These are phyloP conservation scores for Collybia mongolica DNA, from an alignment of 768 basidiomycete species.

Conservation along the genomic window DNA sequence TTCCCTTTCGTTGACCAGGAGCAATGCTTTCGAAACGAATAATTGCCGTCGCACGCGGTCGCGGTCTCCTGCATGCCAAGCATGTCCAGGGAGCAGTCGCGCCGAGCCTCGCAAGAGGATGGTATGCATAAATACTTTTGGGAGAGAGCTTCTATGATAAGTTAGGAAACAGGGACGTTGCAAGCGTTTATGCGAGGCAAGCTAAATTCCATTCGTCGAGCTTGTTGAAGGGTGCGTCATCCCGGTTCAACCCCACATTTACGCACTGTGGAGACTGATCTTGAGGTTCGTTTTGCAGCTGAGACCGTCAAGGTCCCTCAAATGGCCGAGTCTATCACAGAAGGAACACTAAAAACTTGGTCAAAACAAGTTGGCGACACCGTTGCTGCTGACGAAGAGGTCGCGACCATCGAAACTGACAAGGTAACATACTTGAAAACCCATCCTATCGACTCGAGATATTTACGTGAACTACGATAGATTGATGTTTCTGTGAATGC, in stretches of 20 bases:
- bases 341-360: constrained; percentile 96
- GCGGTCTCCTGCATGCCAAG: constrained; percentile 42
- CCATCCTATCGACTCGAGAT: constrained; percentile 3
- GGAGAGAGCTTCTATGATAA: constrained; percentile 11
- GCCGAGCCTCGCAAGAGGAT: constrained; percentile 40
- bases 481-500: constrained; percentile 98
- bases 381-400: constrained; percentile 91
- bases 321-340: constrained; percentile 98
- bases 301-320: constrained; percentile 94
- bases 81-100: constrained; percentile 29
- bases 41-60: constrained; percentile 62
- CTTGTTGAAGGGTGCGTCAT: constrained; percentile 60
- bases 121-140: constrained; percentile 33
- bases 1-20: constrained; percentile 4
- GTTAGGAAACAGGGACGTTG: constrained; percentile 37
- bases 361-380: constrained; percentile 89
- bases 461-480: constrained; percentile 35
- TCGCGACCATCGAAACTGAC: constrained; percentile 98
- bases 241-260: not conserved
- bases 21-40: constrained; percentile 72
- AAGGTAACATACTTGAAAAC: constrained; percentile 57
- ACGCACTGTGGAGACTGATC: not conserved
- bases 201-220: constrained; percentile 71
- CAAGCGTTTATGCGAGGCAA: constrained; percentile 43
- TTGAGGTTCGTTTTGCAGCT: constrained; percentile 36